Percentiles rank a stretch among this genome's conserved stretches.
phyloP scores from a whole-genome alignment of 1,284 basidiomycete genomes.

The Lentinula novae-zelandiae region DNA sequence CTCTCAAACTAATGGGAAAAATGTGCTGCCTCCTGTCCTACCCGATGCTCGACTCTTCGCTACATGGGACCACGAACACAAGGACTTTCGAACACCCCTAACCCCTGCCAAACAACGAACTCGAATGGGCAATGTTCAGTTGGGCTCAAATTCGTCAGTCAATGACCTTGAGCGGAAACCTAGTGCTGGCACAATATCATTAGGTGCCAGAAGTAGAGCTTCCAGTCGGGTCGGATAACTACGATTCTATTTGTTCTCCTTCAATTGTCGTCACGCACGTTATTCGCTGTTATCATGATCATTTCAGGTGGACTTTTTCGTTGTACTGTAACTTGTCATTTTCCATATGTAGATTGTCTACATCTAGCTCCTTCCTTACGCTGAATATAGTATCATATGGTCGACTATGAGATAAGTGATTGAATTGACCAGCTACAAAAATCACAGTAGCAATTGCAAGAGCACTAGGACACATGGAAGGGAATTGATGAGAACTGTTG shows the following conservation, averaged over 20 bases:
- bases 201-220: not conserved
- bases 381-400: not conserved
- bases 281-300: too few relatives aligned
- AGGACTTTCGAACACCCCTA: constrained; percentile 56
- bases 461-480: too few relatives aligned
- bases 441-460: not conserved
- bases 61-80: constrained; percentile 73
- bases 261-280: not conserved
- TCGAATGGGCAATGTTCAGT: constrained; percentile 26
- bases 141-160: not conserved
- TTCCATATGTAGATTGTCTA: not conserved
- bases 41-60: constrained; percentile 68
- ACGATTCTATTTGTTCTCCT: not conserved
- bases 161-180: constrained; percentile 2
- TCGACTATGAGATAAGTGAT: not conserved
- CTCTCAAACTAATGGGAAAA: constrained; percentile 26
- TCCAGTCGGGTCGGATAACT: constrained; percentile 1
- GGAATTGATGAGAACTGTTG: too few relatives aligned
- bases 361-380: not conserved
- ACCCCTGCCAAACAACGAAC: constrained; percentile 11
- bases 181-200: constrained; percentile 6
- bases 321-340: not conserved
- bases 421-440: not conserved
- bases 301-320: not conserved
- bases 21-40: constrained; percentile 34